Evolutionary conservation across 495 filamentous ascomycete species (phyloP).

Genomic region (Polyplosphaeria fusca): DNA sequence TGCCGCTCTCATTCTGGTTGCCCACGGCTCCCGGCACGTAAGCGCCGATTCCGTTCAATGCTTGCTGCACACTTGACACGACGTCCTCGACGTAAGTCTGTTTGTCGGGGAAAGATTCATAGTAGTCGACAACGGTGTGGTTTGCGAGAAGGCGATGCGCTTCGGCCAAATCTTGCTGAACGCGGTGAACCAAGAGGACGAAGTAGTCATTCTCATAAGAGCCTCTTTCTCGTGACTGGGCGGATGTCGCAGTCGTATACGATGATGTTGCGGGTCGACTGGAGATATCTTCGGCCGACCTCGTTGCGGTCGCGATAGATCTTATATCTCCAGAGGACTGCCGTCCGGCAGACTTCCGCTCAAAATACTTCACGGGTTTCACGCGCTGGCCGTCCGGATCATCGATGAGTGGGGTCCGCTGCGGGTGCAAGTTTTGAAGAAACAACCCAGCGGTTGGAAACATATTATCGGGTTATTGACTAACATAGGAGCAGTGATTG

Average conservation of each 20-base stretch:
- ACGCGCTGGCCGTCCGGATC: not conserved
- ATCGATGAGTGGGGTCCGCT: not conserved
- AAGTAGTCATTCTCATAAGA: slow-evolving; percentile 35
- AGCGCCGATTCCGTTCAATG: slow-evolving; percentile 38
- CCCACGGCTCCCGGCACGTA: slow-evolving; percentile 33
- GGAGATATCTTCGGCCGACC: slow-evolving; percentile 11
- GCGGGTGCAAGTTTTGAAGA: slow-evolving; percentile 15
- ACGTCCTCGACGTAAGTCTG: slow-evolving; percentile 29
- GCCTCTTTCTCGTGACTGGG: slow-evolving; percentile 21
- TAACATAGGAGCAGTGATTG: no score
- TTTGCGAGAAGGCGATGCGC: slow-evolving; percentile 28
- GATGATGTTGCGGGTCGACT: no score
- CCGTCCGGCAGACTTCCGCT: slow-evolving; percentile 11
- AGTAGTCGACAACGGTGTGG: slow-evolving; percentile 14
- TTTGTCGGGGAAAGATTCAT: slow-evolving; percentile 21
- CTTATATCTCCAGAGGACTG: not conserved
- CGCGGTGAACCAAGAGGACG: slow-evolving; percentile 33
- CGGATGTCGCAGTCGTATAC: no score
- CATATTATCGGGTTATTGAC: no score
- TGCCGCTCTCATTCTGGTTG: slow-evolving; percentile 27
- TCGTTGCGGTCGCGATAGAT: not conserved
- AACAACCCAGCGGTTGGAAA: slow-evolving; percentile 11
- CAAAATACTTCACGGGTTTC: not conserved
- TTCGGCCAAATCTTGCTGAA: slow-evolving; percentile 34
- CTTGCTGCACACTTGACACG: slow-evolving; percentile 26